Conservation (phyloP, 2,329 filamentous ascomycete species). For the Fusarium nodosum region DNA sequence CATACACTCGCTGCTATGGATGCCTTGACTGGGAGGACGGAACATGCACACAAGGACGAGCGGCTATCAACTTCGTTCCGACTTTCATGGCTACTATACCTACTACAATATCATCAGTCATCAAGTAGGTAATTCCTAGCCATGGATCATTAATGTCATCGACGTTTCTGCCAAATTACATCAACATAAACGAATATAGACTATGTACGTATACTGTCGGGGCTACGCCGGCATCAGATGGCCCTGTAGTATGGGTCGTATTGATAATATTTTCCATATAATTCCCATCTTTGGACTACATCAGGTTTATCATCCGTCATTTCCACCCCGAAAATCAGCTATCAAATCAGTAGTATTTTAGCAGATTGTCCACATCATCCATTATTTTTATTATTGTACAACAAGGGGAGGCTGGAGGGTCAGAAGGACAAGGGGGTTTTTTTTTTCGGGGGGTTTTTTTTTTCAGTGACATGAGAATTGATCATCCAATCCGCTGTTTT, state of each 20-base stretch:
- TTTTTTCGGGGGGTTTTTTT: neutral
- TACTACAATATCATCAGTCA: neutral
- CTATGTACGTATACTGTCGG: constrained; percentile 9
- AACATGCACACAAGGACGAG: constrained; percentile 16
- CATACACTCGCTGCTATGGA: constrained; percentile 12
- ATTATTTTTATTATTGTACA: neutral
- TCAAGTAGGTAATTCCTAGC: neutral
- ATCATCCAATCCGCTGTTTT: constrained; percentile 35
- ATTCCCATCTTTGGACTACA: constrained; percentile 20
- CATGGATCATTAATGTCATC: no score
- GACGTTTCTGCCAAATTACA: neutral
- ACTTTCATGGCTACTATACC: neutral
- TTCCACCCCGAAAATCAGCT: constrained; percentile 18
- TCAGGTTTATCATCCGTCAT: constrained; percentile 27
- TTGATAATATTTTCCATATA: constrained; percentile 33
- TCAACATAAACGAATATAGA: constrained; percentile 17
- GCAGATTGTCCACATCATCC: constrained; percentile 3
- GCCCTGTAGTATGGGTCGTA: constrained; percentile 20
- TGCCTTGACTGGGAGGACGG: constrained; percentile 28
- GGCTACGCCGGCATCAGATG: constrained; percentile 22
- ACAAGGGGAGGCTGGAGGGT: constrained; percentile 30
- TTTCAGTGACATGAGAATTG: constrained; percentile 10
- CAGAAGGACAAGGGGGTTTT: constrained; percentile 37
- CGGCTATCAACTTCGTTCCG: neutral
- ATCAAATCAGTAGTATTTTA: constrained; percentile 12